A percentile compares a stretch with the other conserved stretches of the same genome.
phyloP scores from a whole-genome alignment of 306 rosid species.

The Cucumis sativus region DNA sequence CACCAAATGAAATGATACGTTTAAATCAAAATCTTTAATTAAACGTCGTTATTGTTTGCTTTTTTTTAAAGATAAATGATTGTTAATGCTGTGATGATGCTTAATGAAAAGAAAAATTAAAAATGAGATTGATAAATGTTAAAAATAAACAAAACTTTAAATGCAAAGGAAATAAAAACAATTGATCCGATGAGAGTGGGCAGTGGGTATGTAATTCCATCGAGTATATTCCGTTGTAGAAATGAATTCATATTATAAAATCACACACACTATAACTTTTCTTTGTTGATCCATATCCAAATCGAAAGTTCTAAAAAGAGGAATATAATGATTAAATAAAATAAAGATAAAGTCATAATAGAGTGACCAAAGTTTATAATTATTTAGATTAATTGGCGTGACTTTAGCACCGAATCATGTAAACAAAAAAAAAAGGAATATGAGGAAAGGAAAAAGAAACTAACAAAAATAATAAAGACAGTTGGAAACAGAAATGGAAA shows the following conservation, averaged over 20 bases:
- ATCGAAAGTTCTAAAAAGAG: neutral
- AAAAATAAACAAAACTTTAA: too few species aligned
- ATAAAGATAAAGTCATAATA: neutral
- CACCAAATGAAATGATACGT: too few species aligned
- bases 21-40: too few species aligned
- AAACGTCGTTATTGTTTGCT: too few species aligned
- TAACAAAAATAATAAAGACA: neutral
- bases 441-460: too few species aligned
- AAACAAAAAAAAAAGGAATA: neutral
- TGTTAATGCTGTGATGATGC: too few species aligned
- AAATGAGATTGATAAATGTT: too few species aligned
- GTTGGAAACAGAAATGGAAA: neutral
- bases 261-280: neutral
- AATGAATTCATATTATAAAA: neutral
- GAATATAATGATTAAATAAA: neutral
- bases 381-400: neutral
- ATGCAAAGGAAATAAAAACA: too few species aligned
- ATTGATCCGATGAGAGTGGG: too few species aligned
- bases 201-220: neutral
- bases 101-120: too few species aligned
- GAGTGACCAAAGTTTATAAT: neutral
- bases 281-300: neutral
- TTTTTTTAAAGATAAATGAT: too few species aligned
- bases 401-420: neutral
- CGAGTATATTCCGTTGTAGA: neutral